A percentile compares a stretch with the other conserved stretches of the same genome.
These are phyloP conservation scores for Suhomyces atakaporum DNA, from an alignment of 1,139 yeast species.

Conservation along the genomic window DNA sequence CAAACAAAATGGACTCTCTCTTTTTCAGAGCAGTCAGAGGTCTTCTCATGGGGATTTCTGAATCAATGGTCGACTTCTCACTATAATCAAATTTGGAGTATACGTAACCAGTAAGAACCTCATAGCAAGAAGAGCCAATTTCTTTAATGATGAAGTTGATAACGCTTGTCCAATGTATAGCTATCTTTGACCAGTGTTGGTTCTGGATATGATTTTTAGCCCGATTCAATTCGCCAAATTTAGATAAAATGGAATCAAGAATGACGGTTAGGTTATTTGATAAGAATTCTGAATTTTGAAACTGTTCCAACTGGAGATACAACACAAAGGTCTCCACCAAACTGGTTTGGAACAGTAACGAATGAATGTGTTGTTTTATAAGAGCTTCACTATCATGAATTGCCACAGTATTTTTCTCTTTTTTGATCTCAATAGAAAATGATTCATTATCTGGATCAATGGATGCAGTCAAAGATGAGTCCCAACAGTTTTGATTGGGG, in stretches of 20 bases:
- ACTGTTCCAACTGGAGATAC: constrained; percentile 45
- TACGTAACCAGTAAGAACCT: constrained; percentile 36
- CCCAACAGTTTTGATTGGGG: constrained; percentile 29
- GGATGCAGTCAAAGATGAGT: constrained; percentile 20
- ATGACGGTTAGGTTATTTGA: constrained; percentile 31
- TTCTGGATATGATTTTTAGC: constrained; percentile 33
- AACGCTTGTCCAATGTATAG: constrained; percentile 34
- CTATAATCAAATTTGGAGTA: constrained; percentile 22
- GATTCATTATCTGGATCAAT: constrained; percentile 23
- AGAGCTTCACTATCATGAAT: constrained; percentile 32
- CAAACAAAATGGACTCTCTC: constrained; percentile 32
- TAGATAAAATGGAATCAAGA: constrained; percentile 33
- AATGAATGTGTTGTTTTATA: constrained; percentile 24
- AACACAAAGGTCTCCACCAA: constrained; percentile 37
- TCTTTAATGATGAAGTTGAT: constrained; percentile 39
- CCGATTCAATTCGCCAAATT: constrained; percentile 30
- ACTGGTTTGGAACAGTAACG: constrained; percentile 33
- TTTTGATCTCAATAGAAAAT: constrained; percentile 19
- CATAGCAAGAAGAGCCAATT: constrained; percentile 43
- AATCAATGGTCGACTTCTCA: constrained; percentile 10
- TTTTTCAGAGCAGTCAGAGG: constrained; percentile 15
- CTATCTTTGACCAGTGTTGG: constrained; percentile 35
- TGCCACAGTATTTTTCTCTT: constrained; percentile 24
- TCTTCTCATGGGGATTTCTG: constrained; percentile 6
- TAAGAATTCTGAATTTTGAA: constrained; percentile 43